Base-by-base conservation (phyloP, 2,329 filamentous ascomycete species). In the Cladosporium halotolerans region DNA sequence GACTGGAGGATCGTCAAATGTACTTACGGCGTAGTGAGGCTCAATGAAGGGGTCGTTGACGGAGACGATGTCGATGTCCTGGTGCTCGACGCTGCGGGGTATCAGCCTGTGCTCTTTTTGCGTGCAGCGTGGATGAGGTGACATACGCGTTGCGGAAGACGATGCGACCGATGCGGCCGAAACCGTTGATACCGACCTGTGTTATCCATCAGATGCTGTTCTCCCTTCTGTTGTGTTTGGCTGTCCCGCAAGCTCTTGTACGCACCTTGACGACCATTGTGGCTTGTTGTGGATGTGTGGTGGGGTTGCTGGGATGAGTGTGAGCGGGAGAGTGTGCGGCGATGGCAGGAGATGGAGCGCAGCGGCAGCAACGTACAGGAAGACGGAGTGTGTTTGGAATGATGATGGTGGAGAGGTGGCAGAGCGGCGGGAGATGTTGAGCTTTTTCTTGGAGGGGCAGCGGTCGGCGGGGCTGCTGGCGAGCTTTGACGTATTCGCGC, bases 31-130 rank as follows among this genome's bases (percentile, higher is more conserved):
- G 79, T 97, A 97, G 76, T 91, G 79, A 70, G 88, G 83, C 79
- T 96, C 91, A 79, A 99, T 97, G 86, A 99, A 97, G 68, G 93
- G 93, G 76, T 97, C 93, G 83, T 99, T 97, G 79, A 96, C 89
- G 68, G 93, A 92, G 70, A 96, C 89, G 69, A 99, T 81, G 69
- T 96, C 82, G 72, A 97, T 88, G 57, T 95, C 87, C 68, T 81
- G 76, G 79, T 92, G 87, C 84, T 95, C 86, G 72, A 95, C 74
- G 70, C 83, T 85, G 67, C 59, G 18, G 44, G 16, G 18, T 44
- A 53, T 66, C 48, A 61, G 58, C 28, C 34, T 54, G 49, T 40
- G n/a, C 28, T 36, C 31, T 41, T 40, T 33, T 41, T 34, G 6
- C 32, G 16, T 28, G 23, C 23, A 40, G 14, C 11, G 32, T 42